Conservation (phyloP, 495 filamentous ascomycete species). For the Tuber aestivum region DNA sequence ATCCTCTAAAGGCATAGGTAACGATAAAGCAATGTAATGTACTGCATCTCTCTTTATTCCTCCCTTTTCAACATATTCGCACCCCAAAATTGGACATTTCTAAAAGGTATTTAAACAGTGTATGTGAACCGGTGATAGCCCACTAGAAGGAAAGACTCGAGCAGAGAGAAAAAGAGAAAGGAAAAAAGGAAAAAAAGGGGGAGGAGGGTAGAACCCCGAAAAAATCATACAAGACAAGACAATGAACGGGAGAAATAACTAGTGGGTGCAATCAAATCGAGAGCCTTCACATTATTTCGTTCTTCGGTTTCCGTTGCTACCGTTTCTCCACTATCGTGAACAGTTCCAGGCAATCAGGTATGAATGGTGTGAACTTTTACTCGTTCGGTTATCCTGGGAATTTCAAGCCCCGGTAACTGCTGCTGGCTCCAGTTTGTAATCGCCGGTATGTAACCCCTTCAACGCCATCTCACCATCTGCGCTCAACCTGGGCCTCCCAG, state of each 20-base stretch:
- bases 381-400: not conserved
- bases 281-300: not conserved
- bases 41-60: not conserved
- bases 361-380: not conserved
- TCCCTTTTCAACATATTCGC: not conserved
- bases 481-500: conserved; percentile 35
- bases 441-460: conserved; percentile 33
- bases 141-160: not conserved
- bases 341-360: not conserved
- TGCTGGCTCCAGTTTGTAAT: conserved; percentile 23
- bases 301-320: not conserved
- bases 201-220: not conserved
- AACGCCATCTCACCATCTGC: conserved; percentile 36
- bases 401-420: conserved; percentile 24
- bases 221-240: not conserved
- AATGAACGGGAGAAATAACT: not conserved
- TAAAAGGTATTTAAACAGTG: not conserved
- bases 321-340: not conserved
- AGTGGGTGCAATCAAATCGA: not conserved
- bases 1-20: not conserved
- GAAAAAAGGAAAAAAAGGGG: not conserved
- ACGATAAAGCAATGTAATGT: not conserved
- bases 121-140: not conserved
- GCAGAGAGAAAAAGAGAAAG: not conserved
- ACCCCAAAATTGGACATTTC: not conserved